Evolutionary conservation across 495 filamentous ascomycete species (phyloP).

Genomic region (Ramalina intermedia): DNA sequence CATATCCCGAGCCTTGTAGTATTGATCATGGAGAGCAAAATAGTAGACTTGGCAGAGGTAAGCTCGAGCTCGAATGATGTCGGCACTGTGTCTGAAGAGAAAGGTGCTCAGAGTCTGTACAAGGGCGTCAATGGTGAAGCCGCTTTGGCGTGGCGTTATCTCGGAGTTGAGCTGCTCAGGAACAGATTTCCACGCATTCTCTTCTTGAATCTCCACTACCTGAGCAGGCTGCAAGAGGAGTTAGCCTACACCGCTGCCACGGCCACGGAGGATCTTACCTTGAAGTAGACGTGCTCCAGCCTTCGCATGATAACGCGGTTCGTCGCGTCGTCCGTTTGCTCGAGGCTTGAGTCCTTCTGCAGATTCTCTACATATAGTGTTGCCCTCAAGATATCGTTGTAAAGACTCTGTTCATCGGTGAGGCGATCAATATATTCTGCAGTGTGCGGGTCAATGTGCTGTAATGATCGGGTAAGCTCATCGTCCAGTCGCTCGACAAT

Average conservation of each 20-base stretch:
- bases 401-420: conserved; percentile 80
- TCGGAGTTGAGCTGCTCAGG: conserved; percentile 55
- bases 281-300: conserved; percentile 97
- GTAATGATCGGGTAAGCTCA: conserved; percentile 88
- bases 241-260: conserved; percentile 15
- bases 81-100: conserved; percentile 83
- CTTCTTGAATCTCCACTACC: conserved; percentile 84
- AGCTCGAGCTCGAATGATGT: conserved; percentile 86
- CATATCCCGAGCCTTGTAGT: conserved; percentile 94
- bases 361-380: conserved; percentile 79
- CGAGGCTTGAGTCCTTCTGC: conserved; percentile 51
- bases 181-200: conserved; percentile 78
- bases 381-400: conserved; percentile 75
- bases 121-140: conserved; percentile 52
- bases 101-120: conserved; percentile 87
- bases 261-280: conserved; percentile 34
- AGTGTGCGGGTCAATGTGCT: conserved; percentile 95
- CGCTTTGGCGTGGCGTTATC: conserved; percentile 55
- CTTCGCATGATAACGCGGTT: conserved; percentile 89
- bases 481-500: conserved; percentile 93
- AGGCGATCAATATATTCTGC: conserved; percentile 95
- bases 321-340: conserved; percentile 62
- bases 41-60: conserved; percentile 99
- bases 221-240: conserved; percentile 50
- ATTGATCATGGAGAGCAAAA: conserved; percentile 90